Base-by-base conservation (phyloP, 495 filamentous ascomycete species). In the Penicillium flavigenum region DNA sequence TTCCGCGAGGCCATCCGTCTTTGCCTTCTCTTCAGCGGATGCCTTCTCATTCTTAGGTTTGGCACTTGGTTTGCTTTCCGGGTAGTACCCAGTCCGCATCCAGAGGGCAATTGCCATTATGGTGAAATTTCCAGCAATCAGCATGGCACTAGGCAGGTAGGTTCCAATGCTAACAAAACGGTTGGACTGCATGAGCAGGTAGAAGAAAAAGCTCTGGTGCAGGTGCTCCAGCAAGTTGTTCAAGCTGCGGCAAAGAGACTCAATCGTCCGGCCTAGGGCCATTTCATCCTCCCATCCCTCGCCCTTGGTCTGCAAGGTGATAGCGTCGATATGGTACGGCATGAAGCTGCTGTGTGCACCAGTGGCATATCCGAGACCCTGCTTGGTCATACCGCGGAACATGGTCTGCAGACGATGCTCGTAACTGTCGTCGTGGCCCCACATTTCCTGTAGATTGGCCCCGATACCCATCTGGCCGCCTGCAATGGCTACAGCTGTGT, bases 201-300 rank as follows among this genome's bases (percentile, higher is more conserved):
- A 98, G 76, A 98, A 98, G 80, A 98, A 98, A 80, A 98, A 98
- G 67, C 91, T 96, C 77, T 98, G 94, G 66, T 98, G 94, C 58
- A 98, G 83, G 70, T 98, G 92, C 73, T 98, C 94, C 16, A 98
- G 81, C 51, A 98, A 73, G 67, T 98, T 98, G 74, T 98, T 98
- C 70, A 98, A 75, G 64, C 90, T 95, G 54, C 94, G 81, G 65
- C 92, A 95, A 9, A 92, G 78, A 67, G 90, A 88, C 72, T 98
- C 94, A 2, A 98, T 79, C 0, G 91, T 88, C 34, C 93, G 81
- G 9, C 95, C 94, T 63, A 98, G 80, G 20, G 87, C 87, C 90
- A 97, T 97, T 71, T 98, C 94, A 67, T 98, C 94, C 66, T 98
- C 91, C 88, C 91, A 93, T 36, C 95, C 95, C 20, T 92, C 79